Base-by-base conservation (phyloP, 495 filamentous ascomycete genomes). In the Halenospora varia region DNA sequence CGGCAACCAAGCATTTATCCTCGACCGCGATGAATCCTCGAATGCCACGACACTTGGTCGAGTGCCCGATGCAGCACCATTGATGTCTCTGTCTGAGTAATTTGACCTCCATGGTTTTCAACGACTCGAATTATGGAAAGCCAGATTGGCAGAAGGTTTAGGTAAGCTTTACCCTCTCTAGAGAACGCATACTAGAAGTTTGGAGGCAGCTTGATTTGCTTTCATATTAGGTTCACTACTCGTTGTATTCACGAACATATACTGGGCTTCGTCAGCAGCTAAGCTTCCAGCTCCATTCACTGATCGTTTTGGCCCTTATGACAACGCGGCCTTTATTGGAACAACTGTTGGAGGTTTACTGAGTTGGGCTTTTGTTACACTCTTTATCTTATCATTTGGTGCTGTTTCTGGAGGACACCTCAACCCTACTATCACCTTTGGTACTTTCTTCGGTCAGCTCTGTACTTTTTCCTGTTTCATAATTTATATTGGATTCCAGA, bases 341-440 rank as follows among this genome's bases (percentile, higher is more conserved):
- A 60, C 60, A 13, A 22, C 58, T 2, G 46, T 61, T 23, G 48
- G 53, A 29, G 60, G 60, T 25, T 45, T 78, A 51, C 65, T 62
- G 25, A 77, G 72, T 50, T 62, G 69, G 19, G 61, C 78, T 29
- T 62, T 74, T 56, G 66, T 75, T 45, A 69, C 74, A 1, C 63
- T 78, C 1, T 69, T 78, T 53, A 77, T 74, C 52, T 77, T 71
- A 52, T 67, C 68, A 45, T 69, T 73, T 17, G 68, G 68, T 35
- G 66, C 73, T 3, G 67, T 69, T 11, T 74, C 71, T 44, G 77
- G 74, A 51, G 71, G 68, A 17, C 75, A 79, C 48, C 62, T 80
- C 59, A 79, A 70, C 47, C 77, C 76, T 0, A 70, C 70, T 4
- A 77, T 80, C 40, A 78, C 76, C 2, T 59, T 78, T 10, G 72